Conservation (phyloP, 768 basidiomycete species). For the Termitomyces sp. region DNA sequence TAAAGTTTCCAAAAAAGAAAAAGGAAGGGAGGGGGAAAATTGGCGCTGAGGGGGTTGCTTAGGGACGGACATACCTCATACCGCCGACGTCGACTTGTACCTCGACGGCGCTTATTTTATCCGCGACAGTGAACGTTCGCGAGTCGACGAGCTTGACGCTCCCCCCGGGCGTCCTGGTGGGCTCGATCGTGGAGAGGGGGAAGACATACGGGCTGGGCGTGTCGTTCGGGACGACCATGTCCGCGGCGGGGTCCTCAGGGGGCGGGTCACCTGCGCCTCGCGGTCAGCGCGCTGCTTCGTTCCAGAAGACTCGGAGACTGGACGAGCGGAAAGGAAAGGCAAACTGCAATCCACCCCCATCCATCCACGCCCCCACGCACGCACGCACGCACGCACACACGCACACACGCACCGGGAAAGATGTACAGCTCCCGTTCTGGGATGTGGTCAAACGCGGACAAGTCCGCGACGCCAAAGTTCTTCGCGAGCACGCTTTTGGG, state of each 20-base stretch:
- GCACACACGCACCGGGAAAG: conserved; percentile 32
- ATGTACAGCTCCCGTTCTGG: conserved; percentile 54
- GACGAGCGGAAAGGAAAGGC: no score
- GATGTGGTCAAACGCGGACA: conserved; percentile 46
- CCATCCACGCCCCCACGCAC: no score
- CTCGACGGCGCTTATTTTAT: conserved; percentile 52
- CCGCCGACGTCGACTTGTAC: conserved; percentile 57
- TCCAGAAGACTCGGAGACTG: background rate
- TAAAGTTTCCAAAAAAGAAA: no score
- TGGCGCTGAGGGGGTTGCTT: no score
- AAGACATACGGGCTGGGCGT: conserved; percentile 49
- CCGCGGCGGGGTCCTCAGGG: conserved; percentile 31
- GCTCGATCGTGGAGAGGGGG: conserved; percentile 41
- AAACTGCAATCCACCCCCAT: no score
- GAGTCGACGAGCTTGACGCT: conserved; percentile 58
- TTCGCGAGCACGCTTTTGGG: conserved; percentile 49
- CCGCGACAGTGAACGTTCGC: conserved; percentile 44
- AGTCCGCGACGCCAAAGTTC: conserved; percentile 48
- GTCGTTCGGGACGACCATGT: conserved; percentile 45
- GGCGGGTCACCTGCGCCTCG: conserved; percentile 32
- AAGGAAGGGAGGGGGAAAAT: no score
- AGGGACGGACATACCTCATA: conserved; percentile 37
- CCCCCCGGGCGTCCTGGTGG: conserved; percentile 45
- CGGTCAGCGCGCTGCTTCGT: background rate
- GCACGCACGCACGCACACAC: no score